These are phyloP conservation scores for Helotiales sp. DNA, from an alignment of 2,329 filamentous ascomycete genomes.

Conservation along the genomic window DNA sequence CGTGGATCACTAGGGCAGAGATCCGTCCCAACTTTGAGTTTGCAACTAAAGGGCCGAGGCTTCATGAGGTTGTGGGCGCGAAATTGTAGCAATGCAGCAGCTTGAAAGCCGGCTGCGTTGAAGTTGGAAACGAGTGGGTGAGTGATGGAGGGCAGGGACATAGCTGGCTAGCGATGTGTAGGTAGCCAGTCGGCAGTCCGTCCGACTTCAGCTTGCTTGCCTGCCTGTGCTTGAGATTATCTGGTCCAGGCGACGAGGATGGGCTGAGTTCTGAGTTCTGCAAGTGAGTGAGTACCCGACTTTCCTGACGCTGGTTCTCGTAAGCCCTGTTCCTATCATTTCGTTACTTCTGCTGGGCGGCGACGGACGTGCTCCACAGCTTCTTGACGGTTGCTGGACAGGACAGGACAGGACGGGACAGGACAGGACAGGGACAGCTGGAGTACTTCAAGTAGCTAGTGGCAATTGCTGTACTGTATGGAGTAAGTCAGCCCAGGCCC, in stretches of 20 bases:
- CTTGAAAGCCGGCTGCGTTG: not conserved
- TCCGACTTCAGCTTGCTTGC: not conserved
- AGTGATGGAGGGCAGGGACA: not conserved
- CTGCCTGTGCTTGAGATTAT: not conserved
- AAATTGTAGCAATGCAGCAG: conserved; percentile 1
- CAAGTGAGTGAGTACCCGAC: not conserved
- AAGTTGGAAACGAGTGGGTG: not conserved
- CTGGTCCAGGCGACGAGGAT: not conserved
- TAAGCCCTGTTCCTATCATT: not conserved
- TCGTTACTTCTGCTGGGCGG: not conserved
- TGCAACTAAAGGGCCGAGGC: not conserved
- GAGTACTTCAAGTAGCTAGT: too few species aligned
- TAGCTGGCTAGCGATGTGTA: not conserved
- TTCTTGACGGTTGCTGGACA: not conserved
- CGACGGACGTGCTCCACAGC: not conserved
- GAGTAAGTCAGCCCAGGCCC: not conserved
- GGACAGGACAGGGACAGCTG: not conserved
- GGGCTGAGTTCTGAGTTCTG: conserved; percentile 2
- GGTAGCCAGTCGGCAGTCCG: not conserved
- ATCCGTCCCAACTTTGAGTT: conserved; percentile 14
- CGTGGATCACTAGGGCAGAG: not conserved
- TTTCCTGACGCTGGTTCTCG: not conserved
- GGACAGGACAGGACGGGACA: too few species aligned
- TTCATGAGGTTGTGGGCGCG: not conserved
- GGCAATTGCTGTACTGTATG: too few species aligned